phyloP scores from a whole-genome alignment of 1,284 basidiomycete genomes.

The Pisolithus thermaeus region DNA sequence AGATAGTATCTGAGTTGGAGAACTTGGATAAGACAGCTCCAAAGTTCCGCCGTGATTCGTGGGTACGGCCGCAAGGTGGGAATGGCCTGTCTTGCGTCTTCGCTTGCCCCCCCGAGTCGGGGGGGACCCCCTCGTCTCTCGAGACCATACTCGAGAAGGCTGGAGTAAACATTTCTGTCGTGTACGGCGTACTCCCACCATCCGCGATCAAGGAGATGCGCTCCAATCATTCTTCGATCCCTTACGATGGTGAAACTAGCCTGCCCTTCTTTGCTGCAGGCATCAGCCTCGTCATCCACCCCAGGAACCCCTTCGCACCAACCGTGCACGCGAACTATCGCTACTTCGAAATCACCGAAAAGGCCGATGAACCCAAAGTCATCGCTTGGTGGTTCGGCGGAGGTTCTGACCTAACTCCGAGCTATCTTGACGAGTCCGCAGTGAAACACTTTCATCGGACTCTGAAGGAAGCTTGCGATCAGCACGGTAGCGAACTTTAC shows the following conservation, averaged over 20 bases:
- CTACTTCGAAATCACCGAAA: constrained; percentile 88
- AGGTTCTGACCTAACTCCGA: constrained; percentile 93
- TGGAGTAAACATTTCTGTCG: constrained; percentile 93
- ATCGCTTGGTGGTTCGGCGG: constrained; percentile 99
- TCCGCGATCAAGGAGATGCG: constrained; percentile 92
- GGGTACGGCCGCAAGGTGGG: constrained; percentile 83
- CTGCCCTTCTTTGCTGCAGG: constrained; percentile 95
- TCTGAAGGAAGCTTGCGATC: constrained; percentile 74
- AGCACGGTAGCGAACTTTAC: constrained; percentile 69
- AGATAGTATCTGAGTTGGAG: constrained; percentile 80
- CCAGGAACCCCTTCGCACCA: constrained; percentile 84
- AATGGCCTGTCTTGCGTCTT: constrained; percentile 88
- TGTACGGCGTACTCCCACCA: constrained; percentile 85
- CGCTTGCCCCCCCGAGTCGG: constrained; percentile 47
- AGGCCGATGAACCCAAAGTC: constrained; percentile 35
- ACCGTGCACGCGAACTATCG: constrained; percentile 98
- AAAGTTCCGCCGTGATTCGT: constrained; percentile 82
- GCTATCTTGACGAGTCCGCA: constrained; percentile 88
- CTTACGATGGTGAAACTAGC: constrained; percentile 55
- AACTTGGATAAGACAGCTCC: constrained; percentile 68
- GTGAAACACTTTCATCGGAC: constrained; percentile 83
- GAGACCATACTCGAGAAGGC: constrained; percentile 85
- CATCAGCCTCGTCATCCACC: constrained; percentile 89
- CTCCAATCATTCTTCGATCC: constrained; percentile 79
- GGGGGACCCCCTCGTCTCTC: constrained; percentile 20